Base-by-base conservation (phyloP, 495 filamentous ascomycete genomes). In the Podospora comata region DNA sequence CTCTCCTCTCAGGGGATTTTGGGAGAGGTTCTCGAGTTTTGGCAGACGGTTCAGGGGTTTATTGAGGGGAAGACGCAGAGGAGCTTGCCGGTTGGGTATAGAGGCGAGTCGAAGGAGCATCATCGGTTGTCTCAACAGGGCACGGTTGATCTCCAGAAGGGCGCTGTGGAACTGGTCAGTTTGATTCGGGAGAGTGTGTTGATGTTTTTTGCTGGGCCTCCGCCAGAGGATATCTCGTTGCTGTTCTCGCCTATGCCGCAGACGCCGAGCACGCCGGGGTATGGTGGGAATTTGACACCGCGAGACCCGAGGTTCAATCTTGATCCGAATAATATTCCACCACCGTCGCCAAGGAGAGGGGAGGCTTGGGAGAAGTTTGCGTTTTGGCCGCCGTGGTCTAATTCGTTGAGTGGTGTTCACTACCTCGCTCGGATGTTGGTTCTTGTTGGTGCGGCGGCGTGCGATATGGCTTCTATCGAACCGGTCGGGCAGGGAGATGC, bases 341-440 rank as follows among this genome's bases (percentile, higher is more conserved):
- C 92, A n/a, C 87, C 88, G 1, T 91, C 88, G 0, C 91, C 92
- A 1, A 89, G 82, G 70, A 82, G 83, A 44, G 93, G 92, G 39
- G 92, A 96, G 73, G 71, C 89, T 5, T 93, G 93, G 91, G 96
- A 98, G 77, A 94, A 91, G 59, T 97, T 90, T 79, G 94, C 95
- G 0, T 99, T 99, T 79, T 97, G 96, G 92, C 93, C 96, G 2
- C 95, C 95, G 0, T 89, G 90, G 72, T 90, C 93, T 5, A 98
- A 97, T 73, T 93, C 93, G 0, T 78, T 99, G 18, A 92, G 93
- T 69, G 94, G 90, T 9, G 89, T 93, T 6, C 86, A 96, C 75
- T 97, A 97, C 72, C 85, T 99, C 15, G 84, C 87, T 54, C 92
- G 90, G 76, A 89, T 95, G 70, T 83, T 97, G 7, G 84, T 85